Base-by-base conservation (phyloP, 352 stramenopile species). In the Phytophthora uliginosa region DNA sequence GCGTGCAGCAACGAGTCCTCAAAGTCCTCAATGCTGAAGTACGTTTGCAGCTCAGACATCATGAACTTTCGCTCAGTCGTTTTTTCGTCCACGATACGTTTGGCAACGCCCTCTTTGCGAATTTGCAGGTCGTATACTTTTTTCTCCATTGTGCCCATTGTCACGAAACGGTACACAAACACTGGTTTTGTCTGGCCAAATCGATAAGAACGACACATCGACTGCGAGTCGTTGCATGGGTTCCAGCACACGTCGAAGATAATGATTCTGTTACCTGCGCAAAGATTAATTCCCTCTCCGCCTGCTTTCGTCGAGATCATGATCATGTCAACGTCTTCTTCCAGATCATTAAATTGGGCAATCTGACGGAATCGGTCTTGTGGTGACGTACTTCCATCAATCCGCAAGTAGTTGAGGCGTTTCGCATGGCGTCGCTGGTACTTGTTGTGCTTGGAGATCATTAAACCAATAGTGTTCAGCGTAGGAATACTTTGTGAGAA, bases 211-310 rank as follows among this genome's bases (percentile, higher is more conserved):
- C 94, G 89, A 71, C 93, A 98, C 93, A 98, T 98, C 4, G 92
- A 97, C 78, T 98, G 89, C 0, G 92, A 90, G 55, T 98, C 93
- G 24, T 97, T 94, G 73, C 91, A 97, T 22, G 93, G 93, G 51
- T 98, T 98, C 93, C 93, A 98, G 55, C 92, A 98, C 2, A 97
- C 90, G 56, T 98, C 93, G 54, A 97, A 98, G 24, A 98, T 96
- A 28, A 98, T 86, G 50, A 98, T 93, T 45, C 93, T 89, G 59
- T 97, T 97, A 36, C 90, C 93, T 3, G 86, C 91, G 36, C 89
- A 95, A 63, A 98, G 63, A 67, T 98, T 98, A 18, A 98, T 92
- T 22, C 90, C 90, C 78, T 96, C 91, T 24, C 91, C 91, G 5
- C 91, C 91, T 47, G 91, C 91, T 71, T 95, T 95, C 0, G 91